phyloP scores from a whole-genome alignment of 306 rosid genomes.

The Luffa acutangula region DNA sequence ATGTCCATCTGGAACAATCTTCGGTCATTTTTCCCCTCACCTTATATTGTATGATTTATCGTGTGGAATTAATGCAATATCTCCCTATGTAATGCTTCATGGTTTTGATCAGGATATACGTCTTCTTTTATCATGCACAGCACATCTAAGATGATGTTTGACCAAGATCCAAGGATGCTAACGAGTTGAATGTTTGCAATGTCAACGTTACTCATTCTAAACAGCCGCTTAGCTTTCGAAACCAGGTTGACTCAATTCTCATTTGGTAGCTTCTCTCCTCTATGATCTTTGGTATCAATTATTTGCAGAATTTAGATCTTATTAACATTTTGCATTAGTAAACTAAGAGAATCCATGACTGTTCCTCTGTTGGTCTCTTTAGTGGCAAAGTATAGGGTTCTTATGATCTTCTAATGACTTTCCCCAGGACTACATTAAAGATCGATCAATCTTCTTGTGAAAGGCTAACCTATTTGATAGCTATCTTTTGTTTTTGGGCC shows the following conservation, averaged over 20 bases:
- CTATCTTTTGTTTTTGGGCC: background rate
- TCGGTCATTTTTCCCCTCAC: background rate
- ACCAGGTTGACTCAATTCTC: background rate
- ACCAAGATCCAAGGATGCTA: background rate
- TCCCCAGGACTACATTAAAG: background rate
- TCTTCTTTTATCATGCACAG: background rate
- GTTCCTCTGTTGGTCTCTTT: background rate
- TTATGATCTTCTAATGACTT: background rate
- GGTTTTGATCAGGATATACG: background rate
- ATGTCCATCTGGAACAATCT: constrained; percentile 3
- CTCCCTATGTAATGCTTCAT: constrained; percentile 8
- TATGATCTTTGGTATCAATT: background rate
- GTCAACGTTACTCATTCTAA: background rate
- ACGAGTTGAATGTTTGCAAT: background rate
- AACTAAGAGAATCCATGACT: background rate
- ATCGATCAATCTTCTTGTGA: background rate
- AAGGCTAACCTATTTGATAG: background rate
- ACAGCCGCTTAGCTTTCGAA: background rate
- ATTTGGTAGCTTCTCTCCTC: background rate
- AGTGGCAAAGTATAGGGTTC: background rate
- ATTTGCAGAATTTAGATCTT: background rate
- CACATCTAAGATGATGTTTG: background rate
- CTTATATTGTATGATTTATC: constrained; percentile 11
- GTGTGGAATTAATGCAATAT: constrained; percentile 10
- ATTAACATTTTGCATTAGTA: background rate